These are phyloP conservation scores for Rhizoctonia solani DNA, from an alignment of 1,284 basidiomycete genomes.

Conservation along the genomic window DNA sequence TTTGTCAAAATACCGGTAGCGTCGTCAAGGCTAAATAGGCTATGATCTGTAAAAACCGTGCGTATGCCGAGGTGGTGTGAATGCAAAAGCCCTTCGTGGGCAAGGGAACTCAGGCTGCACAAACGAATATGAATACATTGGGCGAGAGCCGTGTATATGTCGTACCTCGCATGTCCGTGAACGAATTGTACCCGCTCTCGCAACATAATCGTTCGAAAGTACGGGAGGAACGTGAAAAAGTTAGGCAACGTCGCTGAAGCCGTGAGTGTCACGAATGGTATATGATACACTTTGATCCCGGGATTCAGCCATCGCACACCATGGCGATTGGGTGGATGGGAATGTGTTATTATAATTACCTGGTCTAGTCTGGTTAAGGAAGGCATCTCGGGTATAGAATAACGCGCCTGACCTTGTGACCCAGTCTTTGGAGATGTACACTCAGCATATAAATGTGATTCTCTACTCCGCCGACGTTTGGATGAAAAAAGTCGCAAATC, in stretches of 20 bases:
- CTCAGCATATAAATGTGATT: slow-evolving; percentile 94
- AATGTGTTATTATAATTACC: slow-evolving; percentile 95
- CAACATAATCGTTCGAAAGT: slow-evolving; percentile 85
- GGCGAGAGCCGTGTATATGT: not conserved
- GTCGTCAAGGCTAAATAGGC: slow-evolving; percentile 93
- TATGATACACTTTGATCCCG: slow-evolving; percentile 90
- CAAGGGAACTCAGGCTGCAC: slow-evolving; percentile 79
- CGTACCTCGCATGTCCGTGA: slow-evolving; percentile 76
- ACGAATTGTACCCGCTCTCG: slow-evolving; percentile 87
- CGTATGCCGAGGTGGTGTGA: slow-evolving; percentile 81
- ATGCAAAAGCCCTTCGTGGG: slow-evolving; percentile 91
- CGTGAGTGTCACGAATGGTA: slow-evolving; percentile 86
- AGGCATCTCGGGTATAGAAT: not conserved
- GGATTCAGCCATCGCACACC: slow-evolving; percentile 88
- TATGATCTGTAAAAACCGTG: slow-evolving; percentile 96
- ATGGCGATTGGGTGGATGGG: slow-evolving; percentile 80
- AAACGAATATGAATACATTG: not conserved
- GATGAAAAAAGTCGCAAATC: slow-evolving; percentile 97
- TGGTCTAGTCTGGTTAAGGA: slow-evolving; percentile 45
- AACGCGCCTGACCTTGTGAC: slow-evolving; percentile 72
- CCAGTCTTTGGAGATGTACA: slow-evolving; percentile 77
- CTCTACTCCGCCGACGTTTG: slow-evolving; percentile 94
- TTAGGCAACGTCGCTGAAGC: slow-evolving; percentile 93
- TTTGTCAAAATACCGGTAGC: slow-evolving; percentile 96
- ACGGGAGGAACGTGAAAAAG: slow-evolving; percentile 90